Percentiles rank a stretch among this genome's conserved stretches.
phyloP scores from a whole-genome alignment of 1,284 basidiomycete genomes.

The Meripilus lineatus region DNA sequence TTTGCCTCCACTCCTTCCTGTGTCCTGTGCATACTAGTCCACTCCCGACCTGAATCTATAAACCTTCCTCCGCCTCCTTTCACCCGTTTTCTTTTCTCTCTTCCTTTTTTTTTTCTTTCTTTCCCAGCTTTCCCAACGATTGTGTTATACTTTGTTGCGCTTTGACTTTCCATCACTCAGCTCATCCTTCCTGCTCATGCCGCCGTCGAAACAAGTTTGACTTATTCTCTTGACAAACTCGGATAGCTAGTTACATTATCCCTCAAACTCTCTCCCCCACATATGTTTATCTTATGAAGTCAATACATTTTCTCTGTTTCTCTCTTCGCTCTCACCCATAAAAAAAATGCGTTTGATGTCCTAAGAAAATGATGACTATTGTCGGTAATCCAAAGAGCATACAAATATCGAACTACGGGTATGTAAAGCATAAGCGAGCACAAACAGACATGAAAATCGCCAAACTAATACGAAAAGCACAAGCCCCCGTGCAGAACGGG shows the following conservation, averaged over 20 bases:
- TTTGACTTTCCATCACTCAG: slow-evolving; percentile 21
- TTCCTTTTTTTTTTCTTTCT: slow-evolving; percentile 15
- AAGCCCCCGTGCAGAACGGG: not conserved
- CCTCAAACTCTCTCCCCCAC: slow-evolving; percentile 16
- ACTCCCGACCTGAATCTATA: no score
- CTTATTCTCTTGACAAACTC: slow-evolving; percentile 36
- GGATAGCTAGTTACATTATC: slow-evolving; percentile 22
- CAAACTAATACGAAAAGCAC: not conserved
- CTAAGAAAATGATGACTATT: no score
- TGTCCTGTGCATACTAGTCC: slow-evolving; percentile 17
- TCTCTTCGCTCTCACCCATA: no score
- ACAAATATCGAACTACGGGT: not conserved
- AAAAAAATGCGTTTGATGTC: no score
- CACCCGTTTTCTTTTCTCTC: slow-evolving; percentile 11
- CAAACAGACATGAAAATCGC: not conserved
- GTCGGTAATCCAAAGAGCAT: not conserved
- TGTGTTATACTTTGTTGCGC: slow-evolving; percentile 9
- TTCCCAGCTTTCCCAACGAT: slow-evolving; percentile 20
- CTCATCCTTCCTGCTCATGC: slow-evolving; percentile 19
- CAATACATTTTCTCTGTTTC: slow-evolving; percentile 21
- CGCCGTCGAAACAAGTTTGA: slow-evolving; percentile 29
- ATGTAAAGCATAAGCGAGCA: not conserved
- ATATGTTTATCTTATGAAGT: slow-evolving; percentile 33
- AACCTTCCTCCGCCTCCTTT: no score
- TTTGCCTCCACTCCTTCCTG: slow-evolving; percentile 18